Conservation (phyloP, 495 filamentous ascomycete species). For the Cercophora samala region DNA sequence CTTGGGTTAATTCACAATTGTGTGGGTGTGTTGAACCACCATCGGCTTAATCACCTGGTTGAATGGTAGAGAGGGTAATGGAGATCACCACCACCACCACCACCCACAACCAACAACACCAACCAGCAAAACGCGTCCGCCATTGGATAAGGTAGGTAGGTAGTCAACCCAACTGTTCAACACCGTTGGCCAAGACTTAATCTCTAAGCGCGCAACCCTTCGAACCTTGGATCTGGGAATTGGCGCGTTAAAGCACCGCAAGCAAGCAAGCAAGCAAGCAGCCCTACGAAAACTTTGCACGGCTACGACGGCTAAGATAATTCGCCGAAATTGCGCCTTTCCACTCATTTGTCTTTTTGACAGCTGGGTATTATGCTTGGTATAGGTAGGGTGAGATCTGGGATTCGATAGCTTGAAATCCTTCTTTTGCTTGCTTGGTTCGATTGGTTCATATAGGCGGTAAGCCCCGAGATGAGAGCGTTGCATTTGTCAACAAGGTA, state of each 20-base stretch:
- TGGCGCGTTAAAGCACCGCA: neutral
- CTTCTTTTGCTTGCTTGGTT: too few relatives aligned
- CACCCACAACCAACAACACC: too few relatives aligned
- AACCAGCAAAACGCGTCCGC: neutral
- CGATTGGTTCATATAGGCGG: neutral
- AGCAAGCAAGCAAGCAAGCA: neutral
- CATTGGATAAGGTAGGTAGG: neutral
- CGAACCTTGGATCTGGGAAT: neutral
- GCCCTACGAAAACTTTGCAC: neutral
- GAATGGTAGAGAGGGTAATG: neutral
- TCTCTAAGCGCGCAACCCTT: neutral
- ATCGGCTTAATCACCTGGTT: neutral
- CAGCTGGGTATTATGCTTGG: neutral
- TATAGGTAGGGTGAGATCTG: neutral
- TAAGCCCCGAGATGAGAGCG: neutral
- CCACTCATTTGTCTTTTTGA: neutral
- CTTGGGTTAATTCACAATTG: neutral
- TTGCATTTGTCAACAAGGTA: neutral
- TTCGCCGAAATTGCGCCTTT: neutral
- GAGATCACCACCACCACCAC: neutral
- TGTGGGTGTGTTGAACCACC: too few relatives aligned
- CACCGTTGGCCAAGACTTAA: neutral
- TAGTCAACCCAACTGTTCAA: neutral
- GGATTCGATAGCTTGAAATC: neutral
- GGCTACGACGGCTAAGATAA: neutral